phyloP scores from a whole-genome alignment of 306 rosid species.

The Ochetophila trinervis region DNA sequence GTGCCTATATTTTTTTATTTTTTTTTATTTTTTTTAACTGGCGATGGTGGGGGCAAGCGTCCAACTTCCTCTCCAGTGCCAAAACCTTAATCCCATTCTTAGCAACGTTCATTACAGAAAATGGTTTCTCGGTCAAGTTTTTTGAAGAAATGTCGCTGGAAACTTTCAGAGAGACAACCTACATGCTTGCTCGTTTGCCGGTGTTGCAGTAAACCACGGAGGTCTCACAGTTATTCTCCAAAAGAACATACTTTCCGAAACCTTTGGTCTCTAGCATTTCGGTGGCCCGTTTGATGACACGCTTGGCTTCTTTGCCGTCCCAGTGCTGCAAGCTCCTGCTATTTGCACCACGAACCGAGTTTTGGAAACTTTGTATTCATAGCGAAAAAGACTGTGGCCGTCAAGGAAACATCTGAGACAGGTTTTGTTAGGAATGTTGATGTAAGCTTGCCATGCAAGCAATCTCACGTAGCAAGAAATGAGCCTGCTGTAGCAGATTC shows the following conservation, averaged over 20 bases:
- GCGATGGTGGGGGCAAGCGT: too few species aligned
- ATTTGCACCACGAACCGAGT: neutral
- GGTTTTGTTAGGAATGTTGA: too few species aligned
- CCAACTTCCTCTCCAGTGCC: neutral
- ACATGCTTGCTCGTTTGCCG: neutral
- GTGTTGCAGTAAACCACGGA: slow-evolving; percentile 3
- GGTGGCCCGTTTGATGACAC: neutral
- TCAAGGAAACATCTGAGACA: slow-evolving; percentile 22
- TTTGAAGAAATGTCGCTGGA: rapidly evolving
- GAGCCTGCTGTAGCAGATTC: too few species aligned
- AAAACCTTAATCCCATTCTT: neutral
- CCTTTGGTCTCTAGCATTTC: neutral
- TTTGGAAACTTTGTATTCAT: neutral
- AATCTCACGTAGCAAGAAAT: too few species aligned
- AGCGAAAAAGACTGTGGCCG: slow-evolving; percentile 1
- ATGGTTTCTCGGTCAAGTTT: neutral
- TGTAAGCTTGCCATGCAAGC: too few species aligned
- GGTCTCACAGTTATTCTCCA: slow-evolving; percentile 14
- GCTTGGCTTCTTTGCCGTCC: neutral
- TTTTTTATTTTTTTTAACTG: too few species aligned
- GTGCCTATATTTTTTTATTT: too few species aligned
- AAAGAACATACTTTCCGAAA: slow-evolving; percentile 3
- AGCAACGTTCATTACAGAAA: neutral
- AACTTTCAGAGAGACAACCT: neutral
- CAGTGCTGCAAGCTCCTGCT: slow-evolving; percentile 12